Evolutionary conservation across 495 filamentous ascomycete species (phyloP).

Genomic region (Bryoglossum gracile): DNA sequence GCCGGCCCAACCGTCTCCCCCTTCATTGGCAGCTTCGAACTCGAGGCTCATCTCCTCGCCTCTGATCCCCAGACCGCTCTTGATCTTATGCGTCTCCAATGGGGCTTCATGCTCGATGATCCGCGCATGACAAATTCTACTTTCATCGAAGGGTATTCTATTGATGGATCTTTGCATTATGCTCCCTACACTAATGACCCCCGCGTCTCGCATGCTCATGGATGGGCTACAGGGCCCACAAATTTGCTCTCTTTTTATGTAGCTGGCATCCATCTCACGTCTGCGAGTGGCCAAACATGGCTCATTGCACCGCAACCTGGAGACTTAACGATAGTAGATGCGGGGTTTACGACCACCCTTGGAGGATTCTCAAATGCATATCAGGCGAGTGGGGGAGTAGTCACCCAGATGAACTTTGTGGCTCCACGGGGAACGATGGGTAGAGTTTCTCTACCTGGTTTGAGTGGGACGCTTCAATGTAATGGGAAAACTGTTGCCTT

Average conservation of each 20-base stretch:
- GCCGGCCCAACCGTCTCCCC: constrained; percentile 48
- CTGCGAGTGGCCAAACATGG: constrained; percentile 44
- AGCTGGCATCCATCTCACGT: constrained; percentile 46
- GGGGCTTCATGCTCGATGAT: constrained; percentile 41
- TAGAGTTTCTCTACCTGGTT: constrained; percentile 16
- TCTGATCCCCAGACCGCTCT: constrained; percentile 42
- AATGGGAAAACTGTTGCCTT: neutral
- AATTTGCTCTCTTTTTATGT: constrained; percentile 47
- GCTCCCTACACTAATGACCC: constrained; percentile 47
- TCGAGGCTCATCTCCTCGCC: constrained; percentile 50
- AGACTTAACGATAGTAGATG: constrained; percentile 45
- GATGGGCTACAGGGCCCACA: constrained; percentile 54
- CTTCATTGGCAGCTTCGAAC: constrained; percentile 57
- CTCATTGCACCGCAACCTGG: constrained; percentile 48
- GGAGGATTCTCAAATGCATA: constrained; percentile 41
- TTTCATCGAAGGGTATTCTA: constrained; percentile 53
- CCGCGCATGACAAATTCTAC: constrained; percentile 55
- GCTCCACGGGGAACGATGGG: constrained; percentile 26
- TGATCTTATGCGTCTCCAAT: constrained; percentile 48
- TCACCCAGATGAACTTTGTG: constrained; percentile 15
- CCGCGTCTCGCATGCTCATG: constrained; percentile 45
- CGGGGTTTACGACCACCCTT: constrained; percentile 48
- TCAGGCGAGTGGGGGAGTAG: neutral
- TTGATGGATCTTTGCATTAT: constrained; percentile 51
- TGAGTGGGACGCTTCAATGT: neutral